Base-by-base conservation (phyloP, 768 basidiomycete genomes). In the Vishniacozyma victoriae region DNA sequence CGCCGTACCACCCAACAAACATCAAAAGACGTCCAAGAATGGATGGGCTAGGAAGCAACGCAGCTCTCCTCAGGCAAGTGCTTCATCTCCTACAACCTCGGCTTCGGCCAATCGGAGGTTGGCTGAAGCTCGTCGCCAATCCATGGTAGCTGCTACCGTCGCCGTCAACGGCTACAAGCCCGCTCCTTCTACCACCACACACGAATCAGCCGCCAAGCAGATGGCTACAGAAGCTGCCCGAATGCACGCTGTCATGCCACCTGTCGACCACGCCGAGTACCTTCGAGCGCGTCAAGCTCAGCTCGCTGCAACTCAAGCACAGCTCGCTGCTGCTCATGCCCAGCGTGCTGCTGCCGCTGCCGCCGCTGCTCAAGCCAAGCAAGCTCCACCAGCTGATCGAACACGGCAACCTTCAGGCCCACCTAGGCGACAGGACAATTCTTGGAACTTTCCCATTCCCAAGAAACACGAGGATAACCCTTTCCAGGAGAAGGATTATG, bases 401-500 rank as follows among this genome's bases (percentile, higher is more conserved):
- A 35, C 33, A 42, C n/a, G 33, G 22, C 16, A 47, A 43, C 33
- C 50, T 44, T 35, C 38, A 50, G 40, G 35, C 48, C 13, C 31
- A 29, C 24, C 50, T 38, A 15, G 19, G 45, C 41, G 24, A n/a
- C n/a, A n/a, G n/a, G n/a, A n/a, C n/a, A n/a, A n/a, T n/a, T n/a
- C n/a, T n/a, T n/a, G n/a, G n/a, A n/a, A n/a, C n/a, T n/a, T 41
- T 24, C 50, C 43, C 19, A 37, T 36, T 11, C 51, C 51, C 25
- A 40, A 45, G 39, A 47, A 52, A 29, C 39, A 22, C 19, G 59
- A 57, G 36, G 69, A 67, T 53, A 55, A 55, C 44, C 62, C 85
- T 46, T 78, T 90, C 50, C 77, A 92, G 58, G 95, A 97, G 75
- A 88, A 90, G 67, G 93, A 97, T 73, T 97, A 99, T 69, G 80